phyloP scores from a whole-genome alignment of 345 rosid genomes.

The Moringa oleifera region DNA sequence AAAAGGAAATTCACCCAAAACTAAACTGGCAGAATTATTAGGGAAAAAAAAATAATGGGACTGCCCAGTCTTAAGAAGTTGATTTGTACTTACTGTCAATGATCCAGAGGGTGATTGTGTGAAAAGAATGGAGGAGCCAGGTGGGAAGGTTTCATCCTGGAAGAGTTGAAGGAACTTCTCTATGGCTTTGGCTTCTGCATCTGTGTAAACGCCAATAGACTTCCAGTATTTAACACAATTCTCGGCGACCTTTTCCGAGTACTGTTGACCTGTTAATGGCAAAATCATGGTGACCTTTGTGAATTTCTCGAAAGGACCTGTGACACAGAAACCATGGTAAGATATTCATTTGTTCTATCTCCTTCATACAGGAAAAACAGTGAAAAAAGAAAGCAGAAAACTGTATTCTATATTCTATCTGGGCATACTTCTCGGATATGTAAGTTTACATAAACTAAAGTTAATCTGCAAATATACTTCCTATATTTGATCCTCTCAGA shows the following conservation, averaged over 20 bases:
- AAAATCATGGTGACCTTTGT: constrained; percentile 51
- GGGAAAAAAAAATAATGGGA: too few species aligned
- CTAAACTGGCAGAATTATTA: too few species aligned
- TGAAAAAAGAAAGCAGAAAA: too few species aligned
- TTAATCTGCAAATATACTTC: too few species aligned
- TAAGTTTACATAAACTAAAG: too few species aligned
- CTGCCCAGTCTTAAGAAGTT: too few species aligned
- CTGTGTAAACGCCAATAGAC: constrained; percentile 59
- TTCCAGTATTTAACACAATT: constrained; percentile 74
- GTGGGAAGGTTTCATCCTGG: constrained; percentile 59
- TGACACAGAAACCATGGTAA: not conserved
- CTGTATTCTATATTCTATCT: too few species aligned
- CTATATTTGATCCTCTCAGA: too few species aligned
- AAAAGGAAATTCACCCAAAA: too few species aligned
- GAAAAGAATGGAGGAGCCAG: constrained; percentile 69
- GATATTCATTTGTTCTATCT: too few species aligned
- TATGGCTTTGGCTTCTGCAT: constrained; percentile 66
- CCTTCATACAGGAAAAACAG: too few species aligned
- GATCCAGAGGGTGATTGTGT: constrained; percentile 51
- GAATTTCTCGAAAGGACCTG: constrained; percentile 67
- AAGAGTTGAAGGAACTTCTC: constrained; percentile 50
- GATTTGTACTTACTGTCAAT: constrained; percentile 35
- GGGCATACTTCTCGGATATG: too few species aligned
- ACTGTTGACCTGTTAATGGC: constrained; percentile 65
- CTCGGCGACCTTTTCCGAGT: constrained; percentile 68